A percentile compares a stretch with the other conserved stretches of the same genome.
Evolutionary conservation across 176 grass and related monocot genomes (phyloP).

Genomic region (Musa beccarii): DNA sequence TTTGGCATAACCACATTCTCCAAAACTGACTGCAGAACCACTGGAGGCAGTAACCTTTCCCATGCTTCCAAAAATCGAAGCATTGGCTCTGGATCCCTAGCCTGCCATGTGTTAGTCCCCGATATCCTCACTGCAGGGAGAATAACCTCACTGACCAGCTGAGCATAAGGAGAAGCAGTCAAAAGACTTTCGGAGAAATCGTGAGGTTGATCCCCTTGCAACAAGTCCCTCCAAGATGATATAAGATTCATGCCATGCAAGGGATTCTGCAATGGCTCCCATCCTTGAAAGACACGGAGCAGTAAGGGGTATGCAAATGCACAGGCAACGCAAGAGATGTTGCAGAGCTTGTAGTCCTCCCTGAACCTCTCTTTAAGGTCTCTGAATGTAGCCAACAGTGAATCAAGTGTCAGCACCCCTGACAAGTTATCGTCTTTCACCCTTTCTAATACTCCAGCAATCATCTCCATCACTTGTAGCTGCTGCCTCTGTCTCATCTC

Average conservation of each 20-base stretch:
- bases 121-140: slow-evolving; percentile 67
- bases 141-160: slow-evolving; percentile 70
- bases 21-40: slow-evolving; percentile 62
- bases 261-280: slow-evolving; percentile 69
- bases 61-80: slow-evolving; percentile 65
- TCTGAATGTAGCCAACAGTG: slow-evolving; percentile 43
- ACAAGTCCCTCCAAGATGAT: slow-evolving; percentile 50
- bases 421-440: slow-evolving; percentile 42
- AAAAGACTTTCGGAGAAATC: slow-evolving; percentile 47
- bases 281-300: slow-evolving; percentile 60
- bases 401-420: slow-evolving; percentile 45
- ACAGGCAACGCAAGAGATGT: slow-evolving; percentile 60
- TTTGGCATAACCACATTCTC: slow-evolving; percentile 80
- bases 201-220: slow-evolving; percentile 65
- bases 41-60: slow-evolving; percentile 50
- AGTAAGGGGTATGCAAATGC: slow-evolving; percentile 49
- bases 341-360: slow-evolving; percentile 78
- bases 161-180: slow-evolving; percentile 54
- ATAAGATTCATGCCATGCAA: slow-evolving; percentile 59
- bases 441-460: slow-evolving; percentile 47
- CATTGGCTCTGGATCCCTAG: slow-evolving; percentile 78
- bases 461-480: slow-evolving; percentile 54
- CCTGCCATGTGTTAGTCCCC: slow-evolving; percentile 74
- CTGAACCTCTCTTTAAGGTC: slow-evolving; percentile 38
- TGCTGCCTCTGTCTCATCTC: slow-evolving; percentile 48